phyloP scores from a whole-genome alignment of 192 early-diverging fungal species.

The Backusella parvicylindrica region DNA sequence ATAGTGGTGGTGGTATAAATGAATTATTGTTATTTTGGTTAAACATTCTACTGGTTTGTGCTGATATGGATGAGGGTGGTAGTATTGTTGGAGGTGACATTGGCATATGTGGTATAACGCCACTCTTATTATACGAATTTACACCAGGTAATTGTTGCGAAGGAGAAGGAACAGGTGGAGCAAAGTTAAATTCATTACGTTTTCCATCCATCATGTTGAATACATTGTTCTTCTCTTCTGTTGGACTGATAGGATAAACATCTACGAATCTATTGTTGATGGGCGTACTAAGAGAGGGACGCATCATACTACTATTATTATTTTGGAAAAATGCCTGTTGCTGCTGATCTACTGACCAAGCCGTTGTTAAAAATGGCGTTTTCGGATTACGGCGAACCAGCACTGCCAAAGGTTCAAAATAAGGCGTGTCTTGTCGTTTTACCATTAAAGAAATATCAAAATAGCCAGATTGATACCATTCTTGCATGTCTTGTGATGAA shows the following conservation, averaged over 20 bases:
- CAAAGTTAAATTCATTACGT: not conserved
- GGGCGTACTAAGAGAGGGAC: not conserved
- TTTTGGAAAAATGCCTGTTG: not conserved
- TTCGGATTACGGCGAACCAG: slow-evolving; percentile 55
- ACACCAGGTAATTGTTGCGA: not conserved
- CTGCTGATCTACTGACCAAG: not conserved
- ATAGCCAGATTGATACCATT: slow-evolving; percentile 88
- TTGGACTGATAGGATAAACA: not conserved
- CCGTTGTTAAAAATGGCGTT: slow-evolving; percentile 58
- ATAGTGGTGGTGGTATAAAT: not conserved
- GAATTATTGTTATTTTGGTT: not conserved
- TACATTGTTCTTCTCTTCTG: not conserved
- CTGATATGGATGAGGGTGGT: not conserved
- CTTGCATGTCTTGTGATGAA: slow-evolving; percentile 85
- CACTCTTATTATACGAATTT: not conserved
- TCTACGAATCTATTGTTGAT: not conserved
- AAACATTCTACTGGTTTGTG: not conserved
- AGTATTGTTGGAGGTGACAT: not conserved
- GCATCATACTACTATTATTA: not conserved
- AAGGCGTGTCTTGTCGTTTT: slow-evolving; percentile 67
- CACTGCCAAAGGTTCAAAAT: slow-evolving; percentile 78
- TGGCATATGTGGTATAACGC: not conserved
- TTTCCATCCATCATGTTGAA: not conserved
- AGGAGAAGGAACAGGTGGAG: not conserved
- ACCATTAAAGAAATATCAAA: slow-evolving; percentile 80